Evolutionary conservation across 2,329 filamentous ascomycete species (phyloP), one percentile per base, ranked within the genome.

Genomic region (Colletotrichum tropicicola): DNA sequence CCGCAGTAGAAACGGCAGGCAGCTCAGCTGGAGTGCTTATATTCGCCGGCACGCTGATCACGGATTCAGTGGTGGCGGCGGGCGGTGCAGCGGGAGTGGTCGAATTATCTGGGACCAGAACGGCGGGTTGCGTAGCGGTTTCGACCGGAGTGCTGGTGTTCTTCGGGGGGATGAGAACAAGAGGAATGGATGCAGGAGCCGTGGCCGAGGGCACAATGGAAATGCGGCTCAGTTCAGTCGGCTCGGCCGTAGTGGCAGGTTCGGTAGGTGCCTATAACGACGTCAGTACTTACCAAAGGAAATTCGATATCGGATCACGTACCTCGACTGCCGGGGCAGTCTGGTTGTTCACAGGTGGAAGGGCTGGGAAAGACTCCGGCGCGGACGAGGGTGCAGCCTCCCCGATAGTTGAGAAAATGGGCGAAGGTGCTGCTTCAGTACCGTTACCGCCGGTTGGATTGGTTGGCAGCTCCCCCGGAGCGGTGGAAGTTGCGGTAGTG

Each of bases 171-270:
- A 54, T 28, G 1, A 45, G 48, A 5, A 32, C 54, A 7, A 56
- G 44, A 1, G 25, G 44, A 21, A 60, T 43, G 17, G 61, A 35
- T 23, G 43, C 32, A 25, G 32, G 54, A 23, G 59, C 59, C 41
- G 59, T 55, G 17, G 59, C 66, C 2, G 60, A 47, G 28, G 57
- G 59, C 47, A 37, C 65, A 39, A 66, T 66, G 2, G 64, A 66
- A 49, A 45, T 43, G 13, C 39, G 56, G 41, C 54, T 57, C 25
- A 53, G 32, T 10, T 37, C 61, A 10, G 19, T 28, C 13, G 21
- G n/a, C 28, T 41, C 13, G 13, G n/a, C n/a, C n/a, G n/a, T n/a
- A n/a, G n/a, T n/a, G n/a, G 41, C 25, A 30, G 58, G 15, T 28
- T 27, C 35, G 17, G 13, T 54, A n/a, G 49, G 17, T 17, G 41